phyloP scores from a whole-genome alignment of 805 yeast genomes.

The Priceomyces melissophilus region DNA sequence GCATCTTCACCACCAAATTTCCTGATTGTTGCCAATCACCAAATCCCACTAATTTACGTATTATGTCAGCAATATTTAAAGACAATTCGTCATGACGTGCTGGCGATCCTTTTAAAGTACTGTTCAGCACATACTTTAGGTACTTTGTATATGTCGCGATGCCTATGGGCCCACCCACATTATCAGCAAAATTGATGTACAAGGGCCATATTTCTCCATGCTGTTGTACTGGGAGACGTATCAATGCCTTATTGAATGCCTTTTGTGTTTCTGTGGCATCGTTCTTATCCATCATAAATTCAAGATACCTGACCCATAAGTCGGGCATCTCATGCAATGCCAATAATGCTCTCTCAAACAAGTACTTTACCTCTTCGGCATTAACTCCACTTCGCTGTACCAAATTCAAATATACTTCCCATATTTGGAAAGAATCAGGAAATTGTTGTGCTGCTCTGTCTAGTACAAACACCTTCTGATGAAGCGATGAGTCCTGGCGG shows the following conservation, averaged over 20 bases:
- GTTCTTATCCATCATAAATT: slow-evolving; percentile 33
- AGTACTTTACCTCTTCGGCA: slow-evolving; percentile 30
- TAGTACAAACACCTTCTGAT: slow-evolving; percentile 43
- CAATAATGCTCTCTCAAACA: slow-evolving; percentile 48
- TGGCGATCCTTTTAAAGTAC: slow-evolving; percentile 5
- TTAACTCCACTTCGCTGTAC: slow-evolving; percentile 29
- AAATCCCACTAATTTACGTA: slow-evolving; percentile 30
- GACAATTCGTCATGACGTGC: slow-evolving; percentile 7
- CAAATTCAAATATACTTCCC: slow-evolving; percentile 49
- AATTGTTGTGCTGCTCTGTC: slow-evolving; percentile 49
- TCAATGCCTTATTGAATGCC: slow-evolving; percentile 49
- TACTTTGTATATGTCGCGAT: slow-evolving; percentile 29
- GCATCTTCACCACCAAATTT: slow-evolving; percentile 28
- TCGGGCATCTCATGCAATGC: slow-evolving; percentile 43
- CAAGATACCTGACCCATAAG: slow-evolving; percentile 51
- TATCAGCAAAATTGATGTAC: slow-evolving; percentile 54
- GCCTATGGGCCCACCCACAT: slow-evolving; percentile 39
- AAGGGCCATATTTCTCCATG: slow-evolving; percentile 43
- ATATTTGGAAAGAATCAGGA: slow-evolving; percentile 48
- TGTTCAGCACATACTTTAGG: slow-evolving; percentile 23
- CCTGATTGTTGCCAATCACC: slow-evolving; percentile 23
- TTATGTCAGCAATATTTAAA: slow-evolving; percentile 23
- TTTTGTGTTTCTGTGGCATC: slow-evolving; percentile 38
- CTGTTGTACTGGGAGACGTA: slow-evolving; percentile 46
- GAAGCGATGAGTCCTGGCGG: slow-evolving; percentile 13